Percentiles rank a stretch among this genome's conserved stretches.
phyloP scores from a whole-genome alignment of 2,329 filamentous ascomycete species.

The Fusarium liriodendri region DNA sequence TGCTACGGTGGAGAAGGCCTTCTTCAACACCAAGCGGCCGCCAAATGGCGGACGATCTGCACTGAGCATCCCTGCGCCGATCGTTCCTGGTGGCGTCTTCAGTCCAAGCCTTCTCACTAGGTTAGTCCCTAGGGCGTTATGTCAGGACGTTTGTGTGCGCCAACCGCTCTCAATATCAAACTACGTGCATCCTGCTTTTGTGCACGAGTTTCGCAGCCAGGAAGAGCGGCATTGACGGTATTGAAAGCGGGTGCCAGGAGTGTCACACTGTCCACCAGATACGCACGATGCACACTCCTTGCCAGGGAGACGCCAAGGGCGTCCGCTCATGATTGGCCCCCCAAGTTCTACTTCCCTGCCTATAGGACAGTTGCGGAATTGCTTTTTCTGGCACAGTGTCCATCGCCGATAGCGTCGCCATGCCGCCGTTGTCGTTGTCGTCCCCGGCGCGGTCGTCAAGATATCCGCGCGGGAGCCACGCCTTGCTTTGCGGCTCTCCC shows the following conservation, averaged over 20 bases:
- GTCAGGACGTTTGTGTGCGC: conserved; percentile 20
- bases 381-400: conserved; percentile 28
- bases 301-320: conserved; percentile 17
- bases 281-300: conserved; percentile 28
- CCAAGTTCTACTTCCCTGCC: conserved; percentile 24
- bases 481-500: conserved; percentile 14
- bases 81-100: conserved; percentile 42
- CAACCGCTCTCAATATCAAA: conserved; percentile 18
- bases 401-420: neutral
- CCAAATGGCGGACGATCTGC: conserved; percentile 42
- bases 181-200: neutral
- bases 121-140: conserved; percentile 18
- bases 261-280: conserved; percentile 21
- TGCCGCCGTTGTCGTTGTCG: neutral
- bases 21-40: conserved; percentile 31
- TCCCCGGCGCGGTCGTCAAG: conserved; percentile 1
- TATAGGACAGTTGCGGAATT: conserved; percentile 29
- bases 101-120: conserved; percentile 28
- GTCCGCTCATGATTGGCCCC: conserved; percentile 34
- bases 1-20: conserved; percentile 25
- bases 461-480: conserved; percentile 8
- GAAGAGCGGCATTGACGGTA: neutral
- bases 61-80: conserved; percentile 41
- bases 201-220: neutral
- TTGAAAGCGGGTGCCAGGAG: conserved; percentile 17